Evolutionary conservation across 306 rosid genomes (phyloP), one percentile per base, ranked within the genome.

Genomic region (Sesbania bispinosa): DNA sequence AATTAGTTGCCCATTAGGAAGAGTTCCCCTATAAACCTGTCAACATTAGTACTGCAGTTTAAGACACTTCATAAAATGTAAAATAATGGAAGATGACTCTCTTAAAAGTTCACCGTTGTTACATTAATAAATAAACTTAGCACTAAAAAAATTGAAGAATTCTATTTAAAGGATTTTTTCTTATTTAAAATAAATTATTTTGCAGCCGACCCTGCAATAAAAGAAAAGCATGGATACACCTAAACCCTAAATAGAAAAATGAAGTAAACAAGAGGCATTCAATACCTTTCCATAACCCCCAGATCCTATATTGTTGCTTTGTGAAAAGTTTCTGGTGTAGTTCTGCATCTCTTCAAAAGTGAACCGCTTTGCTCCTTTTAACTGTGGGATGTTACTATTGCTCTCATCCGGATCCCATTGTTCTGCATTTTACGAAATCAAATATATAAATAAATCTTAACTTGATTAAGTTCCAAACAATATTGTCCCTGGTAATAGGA

Each of bases 261-360:
- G 54, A 61, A 78, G 53, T 21, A 71, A 70, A 55, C 30, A 62
- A 48, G 48, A 61, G 35, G 29, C 39, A 39, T 32, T 52, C 33
- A 20, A 62, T 58, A 72, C 98, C 90, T 89, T 85, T 14, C 96
- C 98, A 62, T 89, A 88, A 9, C 98, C 96, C 6, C 98, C 98
- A 20, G 87, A 73, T 67, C 87, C 87, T 36, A 75, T 30, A 60
- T 8, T 26, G 29, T 66, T 79, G 70, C 0, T 43, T 20, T 65
- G 55, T 8, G 74, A 38, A 11, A 83, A 83, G 36, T 83, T 82
- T 62, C 78, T 85, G 77, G 84, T 88, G 85, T 39, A 85, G 61
- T 53, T 86, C 69, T 71, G 77, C 20, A 92, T 76, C 86, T 92
- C 98, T 71, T 86, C 87, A 45, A 84, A 89, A 29, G 86, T 71